Evolutionary conservation across 1,284 basidiomycete species (phyloP), one percentile per base, ranked within the genome.

Genomic region (Sporisorium iseilematis-ciliati): DNA sequence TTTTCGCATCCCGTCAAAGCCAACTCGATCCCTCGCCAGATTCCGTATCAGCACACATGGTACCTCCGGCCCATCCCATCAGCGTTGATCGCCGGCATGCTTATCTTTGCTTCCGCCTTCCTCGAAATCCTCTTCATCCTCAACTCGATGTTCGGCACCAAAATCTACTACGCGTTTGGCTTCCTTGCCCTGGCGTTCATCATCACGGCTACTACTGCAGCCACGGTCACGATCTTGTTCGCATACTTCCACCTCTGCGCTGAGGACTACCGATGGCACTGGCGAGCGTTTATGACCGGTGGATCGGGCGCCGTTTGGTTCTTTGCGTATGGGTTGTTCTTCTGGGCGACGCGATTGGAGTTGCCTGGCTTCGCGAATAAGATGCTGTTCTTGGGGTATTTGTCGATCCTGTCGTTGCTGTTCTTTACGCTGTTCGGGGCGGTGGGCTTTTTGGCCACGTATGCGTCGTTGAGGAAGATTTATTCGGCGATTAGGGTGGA

Each of bases 251-350:
- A 91, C 64, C 89, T 99, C 16, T 98, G 95, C 76, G 92, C 94
- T 11, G 96, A 98, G 86, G 95, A 99, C 82, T 98, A 97, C 86
- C 89, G 93, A 72, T 99, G 95, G 95, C 95, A 99, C 74, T 98
- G 96, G 95, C 90, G 94, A 45, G 89, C 94, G 5, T 97, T 98
- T 89, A 85, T 97, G 74, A 92, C 91, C n/a, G 96, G 95, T 33
- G 96, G 95, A 7, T 94, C 94, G 21, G 93, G 92, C 66, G 92
- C 95, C 0, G 91, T 97, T 85, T 99, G 96, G 95, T 87, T 98
- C 35, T 88, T 97, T 62, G 88, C 89, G 0, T 97, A 95, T 82
- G 88, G 88, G 4, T 76, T 93, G 3, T 92, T 93, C 85, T 97
- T 96, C 85, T 97, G 94, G 94, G 90, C 89, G 11, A 92, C 92